Base-by-base conservation (phyloP, 352 stramenopile species). In the Saprolegnia parasitica region DNA sequence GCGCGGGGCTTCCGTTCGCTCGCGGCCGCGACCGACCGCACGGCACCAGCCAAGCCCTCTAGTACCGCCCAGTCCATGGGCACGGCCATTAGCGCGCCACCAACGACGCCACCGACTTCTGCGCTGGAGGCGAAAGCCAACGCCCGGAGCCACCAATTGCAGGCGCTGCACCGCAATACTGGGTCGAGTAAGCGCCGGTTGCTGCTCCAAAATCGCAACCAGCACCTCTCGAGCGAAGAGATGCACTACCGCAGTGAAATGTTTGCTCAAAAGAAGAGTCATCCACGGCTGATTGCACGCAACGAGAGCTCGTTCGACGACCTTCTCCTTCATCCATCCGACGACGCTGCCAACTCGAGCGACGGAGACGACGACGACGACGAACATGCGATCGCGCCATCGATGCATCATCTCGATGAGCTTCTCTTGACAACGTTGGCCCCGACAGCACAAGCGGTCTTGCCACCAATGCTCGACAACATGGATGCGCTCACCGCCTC, bases 391-490 rank as follows among this genome's bases (percentile, higher is more conserved):
- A 76, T 76, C 0, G 81, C 8, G 32, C 65, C 90, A 57, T 93
- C 84, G 0, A 76, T 81, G 10, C 81, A 91, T 45, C 56, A 88
- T 5, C 76, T 93, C 0, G 84, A 93, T 18, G 84, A 93, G 63
- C 50, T 91, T 29, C 67, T 93, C 32, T 58, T 93, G 1, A 90
- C 81, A n/a, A 93, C 83, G 5, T 57, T 93, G 32, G 89, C 83
- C 6, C 58, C 58, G 1, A 67, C 58, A 10, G n/a, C 37, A n/a
- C 58, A 67, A 40, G 50, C 58, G 2, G 37, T 67, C n/a, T 23
- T 67, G 20, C 58, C 40, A 1, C 39, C 40, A 2, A 40, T 42
- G n/a, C 5, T 21, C 3, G 20, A 18, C 15, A 32, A 55, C 58
- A 5, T 49, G 42, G 42, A 49, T 8, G 42, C 42, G 11, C 42